These are phyloP conservation scores for Hordeum marinum DNA, from an alignment of 176 grass and related monocot species.

Conservation along the genomic window DNA sequence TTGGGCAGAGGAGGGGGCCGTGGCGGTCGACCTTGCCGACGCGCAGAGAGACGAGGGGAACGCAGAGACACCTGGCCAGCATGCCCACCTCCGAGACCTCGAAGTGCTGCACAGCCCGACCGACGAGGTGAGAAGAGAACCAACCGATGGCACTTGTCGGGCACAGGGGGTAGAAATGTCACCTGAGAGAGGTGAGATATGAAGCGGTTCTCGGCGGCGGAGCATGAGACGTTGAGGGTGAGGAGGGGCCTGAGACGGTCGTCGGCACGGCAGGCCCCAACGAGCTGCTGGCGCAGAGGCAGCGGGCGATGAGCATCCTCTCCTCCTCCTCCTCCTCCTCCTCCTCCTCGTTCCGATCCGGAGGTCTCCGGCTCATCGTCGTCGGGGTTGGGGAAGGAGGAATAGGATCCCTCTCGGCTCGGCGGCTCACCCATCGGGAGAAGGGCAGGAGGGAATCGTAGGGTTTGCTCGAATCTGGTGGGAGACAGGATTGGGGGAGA, in stretches of 20 bases:
- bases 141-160: neutral
- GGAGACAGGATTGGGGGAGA: neutral
- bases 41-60: conserved; percentile 82
- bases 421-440: conserved; percentile 8
- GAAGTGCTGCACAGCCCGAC: conserved; percentile 46
- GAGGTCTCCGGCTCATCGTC: conserved; percentile 27
- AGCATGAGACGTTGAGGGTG: conserved; percentile 53
- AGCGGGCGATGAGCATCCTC: conserved; percentile 1
- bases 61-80: conserved; percentile 80
- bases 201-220: conserved; percentile 63
- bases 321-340: neutral
- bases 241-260: conserved; percentile 61
- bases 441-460: neutral
- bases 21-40: conserved; percentile 68
- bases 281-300: conserved; percentile 57
- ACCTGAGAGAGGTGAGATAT: conserved; percentile 81
- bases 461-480: neutral
- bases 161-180: neutral
- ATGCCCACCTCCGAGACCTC: conserved; percentile 70
- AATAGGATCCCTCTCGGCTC: neutral
- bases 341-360: neutral
- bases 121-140: neutral
- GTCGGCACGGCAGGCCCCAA: conserved; percentile 87
- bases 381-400: neutral
- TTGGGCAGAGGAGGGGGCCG: conserved; percentile 66